These are phyloP conservation scores for Hypsizygus marmoreus DNA, from an alignment of 768 basidiomycete genomes.

Conservation along the genomic window DNA sequence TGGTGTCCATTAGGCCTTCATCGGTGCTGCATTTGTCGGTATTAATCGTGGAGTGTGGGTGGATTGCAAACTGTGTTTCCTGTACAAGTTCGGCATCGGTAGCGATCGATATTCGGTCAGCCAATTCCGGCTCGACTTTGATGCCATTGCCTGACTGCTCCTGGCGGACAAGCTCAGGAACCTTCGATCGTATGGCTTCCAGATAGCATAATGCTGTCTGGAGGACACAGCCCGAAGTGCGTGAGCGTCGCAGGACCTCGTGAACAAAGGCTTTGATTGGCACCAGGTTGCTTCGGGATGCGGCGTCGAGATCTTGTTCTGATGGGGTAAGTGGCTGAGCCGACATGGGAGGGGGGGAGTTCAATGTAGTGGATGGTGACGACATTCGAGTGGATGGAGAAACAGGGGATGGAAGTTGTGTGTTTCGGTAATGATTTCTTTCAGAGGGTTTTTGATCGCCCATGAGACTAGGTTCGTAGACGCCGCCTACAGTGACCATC, in stretches of 20 bases:
- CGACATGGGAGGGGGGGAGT: conserved; percentile 23
- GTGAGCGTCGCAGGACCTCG: conserved; percentile 84
- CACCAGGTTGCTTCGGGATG: conserved; percentile 40
- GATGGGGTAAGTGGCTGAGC: conserved; percentile 15
- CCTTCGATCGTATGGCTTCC: conserved; percentile 73
- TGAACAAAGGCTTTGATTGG: conserved; percentile 82
- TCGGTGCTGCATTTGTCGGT: conserved; percentile 18
- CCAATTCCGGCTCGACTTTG: conserved; percentile 41
- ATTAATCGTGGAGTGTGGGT: conserved; percentile 16
- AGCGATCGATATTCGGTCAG: conserved; percentile 43
- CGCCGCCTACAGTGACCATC: conserved; percentile 25
- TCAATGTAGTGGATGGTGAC: conserved; percentile 27
- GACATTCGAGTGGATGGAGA: conserved; percentile 47
- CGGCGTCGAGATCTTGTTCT: conserved; percentile 16
- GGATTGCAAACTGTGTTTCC: conserved; percentile 35
- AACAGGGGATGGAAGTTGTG: conserved; percentile 54
- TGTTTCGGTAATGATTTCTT: conserved; percentile 27
- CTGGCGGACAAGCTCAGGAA: conserved; percentile 60
- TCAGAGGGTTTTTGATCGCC: conserved; percentile 14
- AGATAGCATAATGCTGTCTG: conserved; percentile 89
- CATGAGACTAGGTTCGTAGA: conserved; percentile 12
- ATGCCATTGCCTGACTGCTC: conserved; percentile 49
- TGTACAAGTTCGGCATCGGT: conserved; percentile 44
- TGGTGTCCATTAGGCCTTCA: conserved; percentile 39
- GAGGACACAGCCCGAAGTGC: conserved; percentile 80